phyloP scores from a whole-genome alignment of 2,329 filamentous ascomycete genomes.

The Huntiella moniliformis region DNA sequence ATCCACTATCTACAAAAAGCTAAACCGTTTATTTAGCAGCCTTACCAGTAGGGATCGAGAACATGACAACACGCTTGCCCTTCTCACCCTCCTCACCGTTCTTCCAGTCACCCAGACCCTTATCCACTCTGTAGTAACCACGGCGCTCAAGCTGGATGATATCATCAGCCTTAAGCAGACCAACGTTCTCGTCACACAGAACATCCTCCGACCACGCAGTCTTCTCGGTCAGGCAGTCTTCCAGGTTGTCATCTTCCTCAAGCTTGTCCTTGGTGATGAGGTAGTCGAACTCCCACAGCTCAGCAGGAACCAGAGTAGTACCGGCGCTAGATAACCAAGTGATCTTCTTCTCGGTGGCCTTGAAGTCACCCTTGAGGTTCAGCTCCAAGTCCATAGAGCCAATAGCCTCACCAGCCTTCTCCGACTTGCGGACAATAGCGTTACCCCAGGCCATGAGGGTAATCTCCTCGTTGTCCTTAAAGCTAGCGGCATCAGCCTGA shows the following conservation, averaged over 20 bases:
- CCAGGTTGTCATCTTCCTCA: conserved; percentile 68
- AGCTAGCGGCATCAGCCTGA: conserved; percentile 66
- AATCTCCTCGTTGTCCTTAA: conserved; percentile 74
- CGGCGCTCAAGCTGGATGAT: conserved; percentile 92
- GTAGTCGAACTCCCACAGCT: conserved; percentile 47
- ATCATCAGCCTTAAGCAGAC: conserved; percentile 62
- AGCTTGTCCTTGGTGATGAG: conserved; percentile 69
- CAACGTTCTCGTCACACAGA: conserved; percentile 64
- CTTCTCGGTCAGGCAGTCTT: conserved; percentile 61
- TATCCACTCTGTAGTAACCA: conserved; percentile 79
- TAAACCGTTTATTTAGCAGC: conserved; percentile 20
- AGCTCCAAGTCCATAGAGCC: conserved; percentile 61
- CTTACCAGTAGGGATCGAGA: conserved; percentile 39
- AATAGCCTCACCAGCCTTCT: conserved; percentile 33
- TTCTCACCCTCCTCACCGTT: conserved; percentile 30
- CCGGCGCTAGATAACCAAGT: conserved; percentile 71
- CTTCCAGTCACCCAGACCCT: conserved; percentile 31
- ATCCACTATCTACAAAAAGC: neutral
- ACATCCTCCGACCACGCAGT: conserved; percentile 60
- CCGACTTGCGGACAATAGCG: conserved; percentile 31
- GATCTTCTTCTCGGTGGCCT: conserved; percentile 89
- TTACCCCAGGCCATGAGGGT: conserved; percentile 97
- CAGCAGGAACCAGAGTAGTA: conserved; percentile 53
- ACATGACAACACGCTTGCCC: conserved; percentile 33
- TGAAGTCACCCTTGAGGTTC: conserved; percentile 84